These are phyloP conservation scores for Fragosphaeria purpurea DNA, from an alignment of 2,329 filamentous ascomycete species.

Conservation along the genomic window DNA sequence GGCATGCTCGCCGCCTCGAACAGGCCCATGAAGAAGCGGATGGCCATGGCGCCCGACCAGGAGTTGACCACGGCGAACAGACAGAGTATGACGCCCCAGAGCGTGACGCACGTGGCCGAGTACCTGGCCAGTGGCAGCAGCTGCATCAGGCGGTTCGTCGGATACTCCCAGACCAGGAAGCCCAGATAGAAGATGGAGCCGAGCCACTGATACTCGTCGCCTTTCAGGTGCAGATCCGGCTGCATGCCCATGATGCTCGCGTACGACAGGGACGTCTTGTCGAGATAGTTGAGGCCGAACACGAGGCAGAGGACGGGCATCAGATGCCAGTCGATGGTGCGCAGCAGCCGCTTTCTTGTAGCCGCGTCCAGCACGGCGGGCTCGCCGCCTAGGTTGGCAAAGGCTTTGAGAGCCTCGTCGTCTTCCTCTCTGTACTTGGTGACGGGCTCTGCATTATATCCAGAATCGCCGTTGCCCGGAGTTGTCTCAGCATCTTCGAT, in stretches of 20 bases:
- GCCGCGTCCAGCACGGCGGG: neutral
- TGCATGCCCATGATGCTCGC: constrained; percentile 6
- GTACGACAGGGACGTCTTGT: constrained; percentile 7
- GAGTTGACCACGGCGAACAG: constrained; percentile 5
- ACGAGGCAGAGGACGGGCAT: constrained; percentile 10
- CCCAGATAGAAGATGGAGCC: constrained; percentile 7
- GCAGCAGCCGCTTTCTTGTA: neutral
- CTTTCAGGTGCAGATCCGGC: neutral
- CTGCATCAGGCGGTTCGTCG: constrained; percentile 6
- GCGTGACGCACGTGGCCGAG: constrained; percentile 3
- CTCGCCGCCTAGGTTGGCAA: too few relatives aligned
- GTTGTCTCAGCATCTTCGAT: too few relatives aligned
- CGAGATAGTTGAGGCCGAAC: constrained; percentile 10
- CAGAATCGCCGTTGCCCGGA: too few relatives aligned
- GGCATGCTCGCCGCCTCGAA: constrained; percentile 19
- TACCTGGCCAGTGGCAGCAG: constrained; percentile 7
- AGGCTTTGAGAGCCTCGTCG: too few relatives aligned
- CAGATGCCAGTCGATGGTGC: constrained; percentile 7
- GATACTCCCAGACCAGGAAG: constrained; percentile 7
- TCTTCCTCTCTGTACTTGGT: too few relatives aligned
- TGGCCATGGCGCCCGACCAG: constrained; percentile 12
- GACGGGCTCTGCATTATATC: too few relatives aligned
- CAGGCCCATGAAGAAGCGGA: constrained; percentile 18
- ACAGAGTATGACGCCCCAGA: constrained; percentile 7
- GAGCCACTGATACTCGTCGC: constrained; percentile 7